Base-by-base conservation (phyloP, 1,284 basidiomycete genomes). In the Phlebopus sp. region DNA sequence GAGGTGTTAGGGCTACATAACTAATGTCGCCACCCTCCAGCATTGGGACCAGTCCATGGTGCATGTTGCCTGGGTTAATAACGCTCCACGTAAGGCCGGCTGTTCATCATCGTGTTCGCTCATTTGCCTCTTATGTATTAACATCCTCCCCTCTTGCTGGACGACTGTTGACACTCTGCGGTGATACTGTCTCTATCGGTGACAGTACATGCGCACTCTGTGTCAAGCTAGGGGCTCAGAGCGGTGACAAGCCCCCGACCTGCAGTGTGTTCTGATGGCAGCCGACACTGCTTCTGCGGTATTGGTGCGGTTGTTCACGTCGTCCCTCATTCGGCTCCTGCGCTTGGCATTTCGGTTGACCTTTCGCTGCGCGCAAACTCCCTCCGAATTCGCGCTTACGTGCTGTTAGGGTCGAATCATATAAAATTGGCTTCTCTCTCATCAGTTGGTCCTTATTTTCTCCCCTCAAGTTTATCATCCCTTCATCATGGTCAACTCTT, bases 401-500 rank as follows among this genome's bases (percentile, higher is more conserved):
- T 32, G 19, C 19, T 15, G 17, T n/a, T 9, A 29, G 39, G 32
- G 32, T 15, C 18, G 18, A 17, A 2, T 5, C 10, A 27, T 34
- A 42, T 31, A 31, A 42, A 31, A 5, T 30, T 19, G 13, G 9
- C 4, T n/a, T 13, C 30, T 17, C 10, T 29, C 17, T 19, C 7
- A 21, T 19, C 11, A n/a, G 6, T 42, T 17, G n/a, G 17, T 9
- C n/a, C 21, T n/a, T 5, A 7, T 17, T 23, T 5, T 10, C 17
- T 37, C 46, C n/a, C 4, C 25, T 23, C 5, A 15, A 25, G 17
- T 8, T 36, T 14, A 9, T 39, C 31, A 43, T 32, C 30, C 25
- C 17, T 37, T 44, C 17, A 46, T 21, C 42, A 64, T 67, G 63
- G 53, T 66, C 2, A 64, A 66, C 35, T 31, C 62, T 17, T 49